phyloP scores from a whole-genome alignment of 768 basidiomycete species.

The Tricholoma saponaceum region DNA sequence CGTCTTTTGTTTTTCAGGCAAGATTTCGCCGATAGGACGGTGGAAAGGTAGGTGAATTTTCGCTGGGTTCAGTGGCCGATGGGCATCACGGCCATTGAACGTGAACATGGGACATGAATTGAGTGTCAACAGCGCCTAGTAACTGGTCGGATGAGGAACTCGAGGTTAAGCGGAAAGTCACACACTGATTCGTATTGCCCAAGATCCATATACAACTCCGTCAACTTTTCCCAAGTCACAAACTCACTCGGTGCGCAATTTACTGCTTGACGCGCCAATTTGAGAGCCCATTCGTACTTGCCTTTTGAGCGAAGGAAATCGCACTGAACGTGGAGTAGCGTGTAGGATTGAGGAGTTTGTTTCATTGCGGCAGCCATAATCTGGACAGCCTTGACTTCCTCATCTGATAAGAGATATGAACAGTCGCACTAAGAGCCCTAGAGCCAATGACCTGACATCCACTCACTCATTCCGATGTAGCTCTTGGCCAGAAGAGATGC shows the following conservation, averaged over 20 bases:
- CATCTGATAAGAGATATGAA: conserved; percentile 50
- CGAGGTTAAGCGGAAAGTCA: conserved; percentile 15
- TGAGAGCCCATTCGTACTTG: conserved; percentile 83
- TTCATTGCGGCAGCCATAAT: conserved; percentile 84
- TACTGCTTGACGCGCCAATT: conserved; percentile 90
- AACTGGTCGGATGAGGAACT: conserved; percentile 7
- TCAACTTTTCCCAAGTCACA: conserved; percentile 97
- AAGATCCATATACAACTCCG: conserved; percentile 90
- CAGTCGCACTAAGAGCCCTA: not conserved
- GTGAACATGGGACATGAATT: conserved; percentile 99
- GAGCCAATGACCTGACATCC: not conserved
- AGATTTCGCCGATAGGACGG: conserved; percentile 81
- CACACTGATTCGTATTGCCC: conserved; percentile 75
- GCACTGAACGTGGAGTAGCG: conserved; percentile 90
- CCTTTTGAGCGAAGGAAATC: conserved; percentile 90
- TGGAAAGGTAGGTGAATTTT: conserved; percentile 85
- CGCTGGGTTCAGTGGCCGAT: conserved; percentile 76
- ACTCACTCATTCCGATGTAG: conserved; percentile 97
- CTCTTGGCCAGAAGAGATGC: conserved; percentile 81
- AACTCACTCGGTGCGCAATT: conserved; percentile 99
- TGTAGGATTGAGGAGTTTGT: conserved; percentile 88
- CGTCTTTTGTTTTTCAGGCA: conserved; percentile 78
- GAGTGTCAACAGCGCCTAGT: conserved; percentile 80
- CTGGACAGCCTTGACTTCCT: conserved; percentile 97
- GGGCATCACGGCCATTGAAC: conserved; percentile 92